Evolutionary conservation across 108 stramenopile species (phyloP).

Genomic region (Schizochytrium sp.): DNA sequence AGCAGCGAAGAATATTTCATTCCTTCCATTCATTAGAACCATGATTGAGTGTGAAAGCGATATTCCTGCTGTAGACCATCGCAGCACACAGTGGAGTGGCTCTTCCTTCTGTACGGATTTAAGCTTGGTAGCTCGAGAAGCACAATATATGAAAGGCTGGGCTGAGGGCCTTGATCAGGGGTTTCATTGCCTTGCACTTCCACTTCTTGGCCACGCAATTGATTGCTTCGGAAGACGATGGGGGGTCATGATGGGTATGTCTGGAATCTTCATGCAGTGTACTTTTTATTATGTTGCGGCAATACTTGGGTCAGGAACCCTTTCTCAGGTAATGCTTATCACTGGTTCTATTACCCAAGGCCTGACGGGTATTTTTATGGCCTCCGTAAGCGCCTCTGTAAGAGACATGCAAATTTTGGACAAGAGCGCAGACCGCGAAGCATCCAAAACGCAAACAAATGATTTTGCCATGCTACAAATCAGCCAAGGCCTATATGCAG

Average conservation of each 20-base stretch:
- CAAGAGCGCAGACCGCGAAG: neutral
- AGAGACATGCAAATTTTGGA: neutral
- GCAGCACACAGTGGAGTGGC: neutral
- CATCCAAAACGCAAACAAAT: neutral
- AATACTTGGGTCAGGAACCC: neutral
- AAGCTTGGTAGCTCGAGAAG: constrained; percentile 18
- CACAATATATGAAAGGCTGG: constrained; percentile 41
- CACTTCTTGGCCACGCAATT: constrained; percentile 28
- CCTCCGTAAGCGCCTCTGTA: constrained; percentile 45
- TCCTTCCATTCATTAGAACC: constrained; percentile 39
- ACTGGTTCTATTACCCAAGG: constrained; percentile 17
- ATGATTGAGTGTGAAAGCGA: constrained; percentile 33
- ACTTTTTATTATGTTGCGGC: constrained; percentile 29
- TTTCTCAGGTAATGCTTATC: neutral
- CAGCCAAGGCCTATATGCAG: neutral
- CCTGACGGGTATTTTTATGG: constrained; percentile 38
- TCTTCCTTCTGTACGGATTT: neutral
- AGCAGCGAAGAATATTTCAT: neutral
- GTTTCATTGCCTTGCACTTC: constrained; percentile 26
- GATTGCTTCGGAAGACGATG: constrained; percentile 42
- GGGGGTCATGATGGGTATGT: constrained; percentile 11
- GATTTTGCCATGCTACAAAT: constrained; percentile 15
- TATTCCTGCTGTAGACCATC: neutral
- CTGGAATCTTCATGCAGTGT: neutral
- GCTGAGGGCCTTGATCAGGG: constrained; percentile 52